These are phyloP conservation scores for Bipolaris bicolor DNA, from an alignment of 2,329 filamentous ascomycete genomes.

Conservation along the genomic window DNA sequence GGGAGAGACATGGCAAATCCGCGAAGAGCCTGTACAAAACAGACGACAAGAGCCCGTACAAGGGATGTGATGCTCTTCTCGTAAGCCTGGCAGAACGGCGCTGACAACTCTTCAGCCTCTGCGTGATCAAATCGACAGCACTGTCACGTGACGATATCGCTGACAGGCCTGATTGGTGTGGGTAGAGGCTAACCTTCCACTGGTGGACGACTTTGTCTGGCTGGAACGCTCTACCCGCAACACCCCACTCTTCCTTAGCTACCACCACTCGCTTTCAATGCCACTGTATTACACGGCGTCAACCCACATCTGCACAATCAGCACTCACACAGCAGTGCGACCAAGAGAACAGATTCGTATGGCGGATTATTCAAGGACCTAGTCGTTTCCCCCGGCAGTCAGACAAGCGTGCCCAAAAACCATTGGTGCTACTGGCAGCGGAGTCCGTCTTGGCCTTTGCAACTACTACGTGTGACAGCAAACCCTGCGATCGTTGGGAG, in stretches of 20 bases:
- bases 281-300: slow-evolving; percentile 26
- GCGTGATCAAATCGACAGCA: slow-evolving; percentile 16
- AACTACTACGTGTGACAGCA: slow-evolving; percentile 52
- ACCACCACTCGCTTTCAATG: neutral
- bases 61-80: slow-evolving; percentile 2
- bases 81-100: slow-evolving; percentile 6
- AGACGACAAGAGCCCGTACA: neutral
- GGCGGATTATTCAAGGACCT: slow-evolving; percentile 60
- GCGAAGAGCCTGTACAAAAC: slow-evolving; percentile 1
- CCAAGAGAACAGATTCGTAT: slow-evolving; percentile 58
- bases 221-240: slow-evolving; percentile 3
- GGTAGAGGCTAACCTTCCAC: slow-evolving; percentile 4
- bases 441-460: slow-evolving; percentile 43
- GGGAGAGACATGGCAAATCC: slow-evolving; percentile 37
- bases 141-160: slow-evolving; percentile 31
- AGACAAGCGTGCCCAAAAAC: slow-evolving; percentile 45
- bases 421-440: slow-evolving; percentile 42
- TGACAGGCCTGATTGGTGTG: slow-evolving; percentile 23
- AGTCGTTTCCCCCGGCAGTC: slow-evolving; percentile 65
- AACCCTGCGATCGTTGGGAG: slow-evolving; percentile 51
- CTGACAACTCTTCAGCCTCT: slow-evolving; percentile 23
- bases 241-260: slow-evolving; percentile 31
- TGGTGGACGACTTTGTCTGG: slow-evolving; percentile 6
- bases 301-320: slow-evolving; percentile 60
- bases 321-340: slow-evolving; percentile 58